Conservation (phyloP, 2,329 filamentous ascomycete species). For the Gremmenia infestans region DNA sequence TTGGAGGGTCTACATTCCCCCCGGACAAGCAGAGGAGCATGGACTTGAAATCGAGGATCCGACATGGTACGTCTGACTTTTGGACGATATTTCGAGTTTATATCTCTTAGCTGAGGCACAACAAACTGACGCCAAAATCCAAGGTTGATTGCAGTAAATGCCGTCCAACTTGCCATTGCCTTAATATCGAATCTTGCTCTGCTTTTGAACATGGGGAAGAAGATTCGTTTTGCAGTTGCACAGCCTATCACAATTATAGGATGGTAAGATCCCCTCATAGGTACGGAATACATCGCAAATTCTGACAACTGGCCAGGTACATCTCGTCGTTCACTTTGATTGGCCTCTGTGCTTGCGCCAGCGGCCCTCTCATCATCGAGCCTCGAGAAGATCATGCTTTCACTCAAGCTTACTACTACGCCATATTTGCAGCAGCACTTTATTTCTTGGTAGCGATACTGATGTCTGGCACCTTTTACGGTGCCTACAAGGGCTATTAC, state of each 20-base stretch:
- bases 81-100: neutral
- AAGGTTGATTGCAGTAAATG: conserved; percentile 71
- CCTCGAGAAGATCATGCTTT: conserved; percentile 53
- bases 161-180: conserved; percentile 69
- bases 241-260: conserved; percentile 77
- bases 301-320: conserved; percentile 35
- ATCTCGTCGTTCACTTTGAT: conserved; percentile 60
- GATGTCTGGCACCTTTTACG: conserved; percentile 73
- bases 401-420: conserved; percentile 86
- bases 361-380: conserved; percentile 48
- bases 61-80: conserved; percentile 50
- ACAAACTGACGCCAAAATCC: neutral
- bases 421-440: conserved; percentile 67
- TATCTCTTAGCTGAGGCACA: neutral
- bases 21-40: conserved; percentile 44
- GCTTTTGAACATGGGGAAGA: conserved; percentile 79
- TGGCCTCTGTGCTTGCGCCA: conserved; percentile 60
- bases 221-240: conserved; percentile 74
- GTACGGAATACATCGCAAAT: too few species aligned
- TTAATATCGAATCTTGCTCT: conserved; percentile 76
- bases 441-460: conserved; percentile 76
- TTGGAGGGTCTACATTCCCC: conserved; percentile 61
- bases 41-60: conserved; percentile 62
- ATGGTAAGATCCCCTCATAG: conserved; percentile 50
- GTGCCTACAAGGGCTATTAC: conserved; percentile 66